Base-by-base conservation (phyloP, 2,329 filamentous ascomycete species). In the Colletotrichum siamense region DNA sequence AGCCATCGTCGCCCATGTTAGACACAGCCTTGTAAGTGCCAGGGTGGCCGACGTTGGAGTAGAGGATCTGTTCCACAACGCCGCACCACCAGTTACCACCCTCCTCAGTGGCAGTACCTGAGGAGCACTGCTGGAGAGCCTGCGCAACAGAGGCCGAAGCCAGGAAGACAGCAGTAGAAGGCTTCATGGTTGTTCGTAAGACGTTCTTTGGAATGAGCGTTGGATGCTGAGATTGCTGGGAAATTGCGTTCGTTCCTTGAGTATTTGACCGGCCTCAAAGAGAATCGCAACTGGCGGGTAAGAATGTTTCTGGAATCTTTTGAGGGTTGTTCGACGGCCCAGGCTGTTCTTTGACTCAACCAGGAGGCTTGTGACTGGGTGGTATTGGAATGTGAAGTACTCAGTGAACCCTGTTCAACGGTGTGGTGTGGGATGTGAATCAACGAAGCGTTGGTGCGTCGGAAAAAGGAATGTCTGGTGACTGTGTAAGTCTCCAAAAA, bases 81-180 rank as follows among this genome's bases (percentile, higher is more conserved):
- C 91, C 88, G 84, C 93, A 94, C 85, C 93, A 95, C 86, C 85
- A 93, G 84, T 95, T 95, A 77, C 91, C 91, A 30, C 81, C 82
- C 76, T 87, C 86, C 8, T 87, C 74, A 65, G 81, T 77, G 32
- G 82, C 79, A 8, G 39, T 81, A 39, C 84, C 84, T 7, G 81
- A 52, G n/a, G 44, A 81, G 79, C 86, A 87, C 77, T 86, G 82
- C 70, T 84, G 82, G 6, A 79, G 81, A 61, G 83, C 84, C 30
- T 82, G 79, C 26, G 80, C 81, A 78, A 83, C 72, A 76, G 82
- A 77, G 70, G 81, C 79, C 57, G 80, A 79, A 72, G 81, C 80
- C 73, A 85, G 79, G 18, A 84, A 39, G 22, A 79, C 66, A 18
- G 80, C 63, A n/a, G 79, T 74, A 3, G 79, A 77, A 71, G 80